Conservation (phyloP, 78 protist genomes). For the Pigoraptor vietnamica region DNA sequence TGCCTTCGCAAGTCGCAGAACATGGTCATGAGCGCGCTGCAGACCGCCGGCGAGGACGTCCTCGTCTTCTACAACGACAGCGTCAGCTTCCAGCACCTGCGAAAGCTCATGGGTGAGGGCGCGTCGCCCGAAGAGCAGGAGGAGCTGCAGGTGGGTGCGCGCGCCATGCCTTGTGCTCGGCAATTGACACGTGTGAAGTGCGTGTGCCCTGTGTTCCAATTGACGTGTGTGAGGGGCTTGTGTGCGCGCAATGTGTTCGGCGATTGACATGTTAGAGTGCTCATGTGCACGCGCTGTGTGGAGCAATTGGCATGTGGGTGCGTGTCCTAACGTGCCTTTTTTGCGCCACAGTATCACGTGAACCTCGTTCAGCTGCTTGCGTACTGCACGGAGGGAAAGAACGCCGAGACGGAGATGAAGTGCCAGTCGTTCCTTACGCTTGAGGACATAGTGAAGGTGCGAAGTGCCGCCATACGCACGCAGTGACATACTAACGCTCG, state of each 20-base stretch:
- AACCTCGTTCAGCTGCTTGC: slow-evolving; percentile 17
- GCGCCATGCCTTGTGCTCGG: no score
- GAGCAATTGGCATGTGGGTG: no score
- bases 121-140: background rate
- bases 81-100: background rate
- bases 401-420: slow-evolving; percentile 11
- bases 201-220: no score
- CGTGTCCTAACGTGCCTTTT: background rate
- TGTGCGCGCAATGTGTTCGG: no score
- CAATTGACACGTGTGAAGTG: no score
- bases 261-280: no score
- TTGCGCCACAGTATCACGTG: slow-evolving; percentile 11
- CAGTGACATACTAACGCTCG: background rate
- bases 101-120: background rate
- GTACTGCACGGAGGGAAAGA: slow-evolving; percentile 19
- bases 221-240: no score
- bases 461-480: no score
- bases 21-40: background rate
- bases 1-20: background rate
- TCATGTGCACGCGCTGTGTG: no score
- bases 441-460: slow-evolving; percentile 3
- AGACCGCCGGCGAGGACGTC: background rate
- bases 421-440: slow-evolving; percentile 22
- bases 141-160: background rate
- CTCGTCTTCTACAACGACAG: slow-evolving; percentile 16